These are phyloP conservation scores for Hypoxylon sp. DNA, from an alignment of 2,329 filamentous ascomycete genomes.

Conservation along the genomic window DNA sequence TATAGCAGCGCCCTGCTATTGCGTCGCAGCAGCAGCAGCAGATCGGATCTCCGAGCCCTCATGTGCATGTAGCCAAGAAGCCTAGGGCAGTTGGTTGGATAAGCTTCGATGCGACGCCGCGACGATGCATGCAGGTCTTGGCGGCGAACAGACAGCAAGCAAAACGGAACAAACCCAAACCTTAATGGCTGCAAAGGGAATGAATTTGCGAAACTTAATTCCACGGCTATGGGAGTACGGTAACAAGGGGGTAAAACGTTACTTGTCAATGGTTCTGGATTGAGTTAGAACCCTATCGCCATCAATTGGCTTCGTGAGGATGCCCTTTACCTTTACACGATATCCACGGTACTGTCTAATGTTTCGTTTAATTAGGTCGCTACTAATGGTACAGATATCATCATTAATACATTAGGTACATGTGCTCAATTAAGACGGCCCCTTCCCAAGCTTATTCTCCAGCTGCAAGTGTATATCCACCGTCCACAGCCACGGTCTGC, in stretches of 20 bases:
- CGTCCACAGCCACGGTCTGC: constrained; percentile 62
- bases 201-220: background rate
- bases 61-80: constrained; percentile 29
- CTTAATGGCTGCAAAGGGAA: background rate
- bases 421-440: background rate
- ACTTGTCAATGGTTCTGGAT: background rate
- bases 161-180: background rate
- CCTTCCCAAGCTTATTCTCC: constrained; percentile 54
- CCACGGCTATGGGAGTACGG: too few species aligned
- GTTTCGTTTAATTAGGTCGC: background rate
- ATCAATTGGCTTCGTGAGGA: background rate
- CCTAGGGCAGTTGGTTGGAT: constrained; percentile 8
- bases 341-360: background rate
- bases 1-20: constrained; percentile 17
- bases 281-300: background rate
- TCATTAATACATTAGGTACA: constrained; percentile 5
- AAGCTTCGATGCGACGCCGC: constrained; percentile 32
- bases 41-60: constrained; percentile 30
- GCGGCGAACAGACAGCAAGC: background rate
- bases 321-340: background rate
- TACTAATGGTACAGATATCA: background rate
- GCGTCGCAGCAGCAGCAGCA: constrained; percentile 26
- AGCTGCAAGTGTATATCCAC: constrained; percentile 60
- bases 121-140: constrained; percentile 18
- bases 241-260: background rate